phyloP scores from a whole-genome alignment of 2,329 filamentous ascomycete species.

The Raffaelea ambrosiae region DNA sequence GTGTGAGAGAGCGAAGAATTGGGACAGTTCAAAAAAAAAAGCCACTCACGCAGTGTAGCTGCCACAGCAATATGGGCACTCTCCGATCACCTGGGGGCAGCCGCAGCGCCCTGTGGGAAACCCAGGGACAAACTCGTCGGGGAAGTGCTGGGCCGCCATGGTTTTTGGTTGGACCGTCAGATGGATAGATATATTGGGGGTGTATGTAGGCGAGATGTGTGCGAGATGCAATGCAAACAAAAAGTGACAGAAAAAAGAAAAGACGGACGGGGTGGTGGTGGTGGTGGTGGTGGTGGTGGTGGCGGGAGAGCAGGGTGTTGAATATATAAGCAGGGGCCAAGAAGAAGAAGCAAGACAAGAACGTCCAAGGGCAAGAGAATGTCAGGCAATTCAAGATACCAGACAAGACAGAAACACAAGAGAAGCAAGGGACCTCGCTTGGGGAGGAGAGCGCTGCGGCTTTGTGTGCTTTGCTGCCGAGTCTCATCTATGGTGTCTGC shows the following conservation, averaged over 20 bases:
- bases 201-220: background rate
- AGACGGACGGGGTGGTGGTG: background rate
- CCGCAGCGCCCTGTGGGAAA: conserved; percentile 11
- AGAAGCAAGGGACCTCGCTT: no score
- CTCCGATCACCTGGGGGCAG: conserved; percentile 10
- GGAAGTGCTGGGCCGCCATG: conserved; percentile 1
- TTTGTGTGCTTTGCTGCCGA: no score
- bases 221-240: background rate
- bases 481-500: no score
- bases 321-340: no score
- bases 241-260: background rate
- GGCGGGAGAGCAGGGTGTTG: no score
- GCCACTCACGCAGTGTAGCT: conserved; percentile 11
- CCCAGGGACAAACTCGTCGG: conserved; percentile 12
- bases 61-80: conserved; percentile 11
- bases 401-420: no score
- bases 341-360: no score
- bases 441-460: no score
- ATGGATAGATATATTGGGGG: background rate
- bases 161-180: background rate
- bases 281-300: no score
- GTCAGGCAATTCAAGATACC: no score
- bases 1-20: background rate
- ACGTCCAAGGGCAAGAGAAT: no score
- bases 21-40: background rate